Evolutionary conservation across 192 early-diverging fungal genomes (phyloP), one percentile per base, ranked within the genome.

Genomic region (Ambispora gerdemannii): DNA sequence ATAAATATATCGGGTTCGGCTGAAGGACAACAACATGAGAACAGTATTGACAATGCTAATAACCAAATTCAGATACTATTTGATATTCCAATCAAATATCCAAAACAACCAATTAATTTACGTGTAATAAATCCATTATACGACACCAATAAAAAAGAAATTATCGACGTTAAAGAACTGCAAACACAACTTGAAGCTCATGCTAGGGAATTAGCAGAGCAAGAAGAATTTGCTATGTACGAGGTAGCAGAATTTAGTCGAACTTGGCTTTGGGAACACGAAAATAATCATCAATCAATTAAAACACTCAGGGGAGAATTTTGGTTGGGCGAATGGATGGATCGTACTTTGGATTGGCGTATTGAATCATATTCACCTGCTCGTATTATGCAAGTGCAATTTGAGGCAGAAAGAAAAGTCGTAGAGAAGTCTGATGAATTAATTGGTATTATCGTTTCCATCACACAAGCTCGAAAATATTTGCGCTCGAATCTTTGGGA

Each of bases 151-250:
- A 3, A 24, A 24, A 59, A 33, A 4, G 1, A 28, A 30, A 33
- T 33, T 17, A 28, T 19, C 4, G 17, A 17, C 2, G 30, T 27
- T 20, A 25, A 47, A 15, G 43, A 47, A 22, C 43, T 69, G 13
- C 28, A 69, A 56, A 36, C 3, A 25, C 28, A 49, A 22, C 43
- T 69, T 20, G 47, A 69, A 22, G 50, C 20, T 22, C 50, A 28
- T 22, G 67, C 67, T 6, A 19, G 36, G 25, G 36, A 51, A 10
- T 33, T 69, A 36, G 50, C 67, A 35, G 22, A 55, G 24, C 30
- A 55, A 22, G 67, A 69, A 36, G 67, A 69, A 51, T 34, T 55
- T 36, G 67, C 67, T 20, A 69, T 69, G 47, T 69, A 69, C 24
- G 67, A 69, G 43, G 25, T 69, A 22, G 28, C 27, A 22, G 67